These are phyloP conservation scores for Ziziphus jujuba DNA, from an alignment of 306 rosid species.

Conservation along the genomic window DNA sequence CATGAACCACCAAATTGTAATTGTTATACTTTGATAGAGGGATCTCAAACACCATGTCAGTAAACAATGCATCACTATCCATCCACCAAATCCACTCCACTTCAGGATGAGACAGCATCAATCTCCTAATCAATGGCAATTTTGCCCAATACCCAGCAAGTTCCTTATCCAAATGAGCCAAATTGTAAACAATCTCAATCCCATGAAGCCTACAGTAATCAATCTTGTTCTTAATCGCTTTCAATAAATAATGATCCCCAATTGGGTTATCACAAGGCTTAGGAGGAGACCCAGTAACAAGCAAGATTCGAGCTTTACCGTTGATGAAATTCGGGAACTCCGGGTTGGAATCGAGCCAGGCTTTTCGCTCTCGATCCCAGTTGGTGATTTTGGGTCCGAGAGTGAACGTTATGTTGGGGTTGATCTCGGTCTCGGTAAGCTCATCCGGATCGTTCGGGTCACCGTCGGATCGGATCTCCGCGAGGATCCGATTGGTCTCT, in stretches of 20 bases:
- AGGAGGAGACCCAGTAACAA: conserved; percentile 91
- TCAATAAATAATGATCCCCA: conserved; percentile 90
- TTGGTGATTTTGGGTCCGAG: conserved; percentile 74
- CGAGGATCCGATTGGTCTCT: conserved; percentile 85
- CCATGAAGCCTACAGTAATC: conserved; percentile 96
- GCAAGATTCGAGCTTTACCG: conserved; percentile 80
- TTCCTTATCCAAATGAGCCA: conserved; percentile 92
- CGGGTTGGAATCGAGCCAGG: conserved; percentile 67
- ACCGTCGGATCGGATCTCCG: conserved; percentile 91
- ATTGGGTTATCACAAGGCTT: conserved; percentile 94
- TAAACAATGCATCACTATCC: conserved; percentile 97
- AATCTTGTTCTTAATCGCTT: conserved; percentile 83
- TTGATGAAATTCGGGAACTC: conserved; percentile 58
- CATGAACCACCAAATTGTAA: conserved; percentile 83
- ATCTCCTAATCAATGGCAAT: conserved; percentile 78
- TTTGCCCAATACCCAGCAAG: conserved; percentile 99
- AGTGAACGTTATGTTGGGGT: conserved; percentile 65
- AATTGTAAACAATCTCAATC: conserved; percentile 87
- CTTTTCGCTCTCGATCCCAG: conserved; percentile 66
- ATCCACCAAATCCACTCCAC: conserved; percentile 99
- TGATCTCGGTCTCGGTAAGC: conserved; percentile 38
- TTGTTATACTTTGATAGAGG: conserved; percentile 64
- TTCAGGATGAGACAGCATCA: conserved; percentile 94
- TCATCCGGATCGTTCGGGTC: conserved; percentile 71
- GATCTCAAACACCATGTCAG: conserved; percentile 87